Evolutionary conservation across 306 rosid species (phyloP), one percentile per base, ranked within the genome.

Genomic region (Quercus ilex): DNA sequence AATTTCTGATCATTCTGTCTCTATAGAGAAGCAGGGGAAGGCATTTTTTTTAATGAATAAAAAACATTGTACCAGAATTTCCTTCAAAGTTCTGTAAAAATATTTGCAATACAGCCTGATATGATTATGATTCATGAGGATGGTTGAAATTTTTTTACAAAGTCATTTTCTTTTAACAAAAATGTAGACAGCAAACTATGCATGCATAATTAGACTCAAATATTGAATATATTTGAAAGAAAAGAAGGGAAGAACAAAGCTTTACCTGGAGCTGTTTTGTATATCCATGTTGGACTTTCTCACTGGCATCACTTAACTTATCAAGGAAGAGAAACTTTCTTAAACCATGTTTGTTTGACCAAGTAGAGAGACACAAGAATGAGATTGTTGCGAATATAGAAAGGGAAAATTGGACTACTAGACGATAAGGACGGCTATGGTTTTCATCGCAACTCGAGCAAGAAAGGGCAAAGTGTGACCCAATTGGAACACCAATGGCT

Each of bases 281-380:
- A 73, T 91, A 90, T 1, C 91, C 91, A 30, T 28, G 71, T 69
- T 91, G 99, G 52, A 87, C 85, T 78, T 87, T 88, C 51, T 81
- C 85, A 53, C 88, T 91, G 18, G 90, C 83, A 25, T 89, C 87
- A 5, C 55, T 21, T 0, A 95, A 57, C 57, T 88, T 91, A 77
- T 95, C 98, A 21, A 92, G 90, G 73, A 90, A 93, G 20, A 95
- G 96, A 76, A 95, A 90, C 84, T 55, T 89, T 56, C 85, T 87
- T 46, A 90, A 46, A 5, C 97, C 96, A 56, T 82, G 87, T 62
- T 46, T 75, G 3, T 93, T 92, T 57, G 88, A 76, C 97, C 98
- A 95, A 0, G 30, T 21, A 25, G 90, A 86, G 76, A 95, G 90
- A 71, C 77, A 81, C 13, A 86, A 0, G 84, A 92, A 95, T 0